A percentile compares a stretch with the other conserved stretches of the same genome.
Conservation (phyloP, 2,329 filamentous ascomycete species). For the Periconia digitata region DNA sequence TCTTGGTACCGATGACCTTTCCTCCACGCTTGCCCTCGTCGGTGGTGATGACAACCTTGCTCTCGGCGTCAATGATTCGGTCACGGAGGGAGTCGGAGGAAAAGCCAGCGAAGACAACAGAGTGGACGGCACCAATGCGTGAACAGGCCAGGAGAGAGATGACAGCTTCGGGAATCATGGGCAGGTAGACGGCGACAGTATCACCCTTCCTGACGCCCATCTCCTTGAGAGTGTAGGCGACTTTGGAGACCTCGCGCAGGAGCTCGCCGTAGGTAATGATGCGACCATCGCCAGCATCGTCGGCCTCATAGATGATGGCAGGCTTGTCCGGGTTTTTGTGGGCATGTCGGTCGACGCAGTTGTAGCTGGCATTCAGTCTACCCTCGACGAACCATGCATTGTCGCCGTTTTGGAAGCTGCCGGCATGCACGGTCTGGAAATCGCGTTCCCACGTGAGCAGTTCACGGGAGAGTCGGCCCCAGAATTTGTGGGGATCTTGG, state of each 20-base stretch:
- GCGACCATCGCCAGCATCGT: slow-evolving; percentile 84
- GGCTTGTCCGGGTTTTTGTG: slow-evolving; percentile 89
- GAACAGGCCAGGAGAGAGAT: slow-evolving; percentile 88
- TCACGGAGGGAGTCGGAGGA: slow-evolving; percentile 94
- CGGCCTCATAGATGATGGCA: slow-evolving; percentile 98
- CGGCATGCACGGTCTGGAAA: slow-evolving; percentile 84
- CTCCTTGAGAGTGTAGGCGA: slow-evolving; percentile 85
- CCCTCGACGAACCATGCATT: slow-evolving; percentile 95
- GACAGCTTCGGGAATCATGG: slow-evolving; percentile 97
- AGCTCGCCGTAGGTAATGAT: slow-evolving; percentile 93
- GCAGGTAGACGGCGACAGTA: slow-evolving; percentile 94
- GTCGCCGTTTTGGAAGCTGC: slow-evolving; percentile 77
- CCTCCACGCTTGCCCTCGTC: slow-evolving; percentile 98
- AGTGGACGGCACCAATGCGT: slow-evolving; percentile 94
- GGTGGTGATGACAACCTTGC: slow-evolving; percentile 92
- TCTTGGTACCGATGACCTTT: slow-evolving; percentile 97
- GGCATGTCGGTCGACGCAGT: slow-evolving; percentile 96
- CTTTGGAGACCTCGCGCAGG: slow-evolving; percentile 83
- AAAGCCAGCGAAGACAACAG: slow-evolving; percentile 96
- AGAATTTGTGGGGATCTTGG: slow-evolving; percentile 84
- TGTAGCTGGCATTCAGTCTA: slow-evolving; percentile 92
- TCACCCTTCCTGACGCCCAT: slow-evolving; percentile 98
- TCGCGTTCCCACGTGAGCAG: slow-evolving; percentile 88
- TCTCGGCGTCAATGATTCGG: slow-evolving; percentile 86
- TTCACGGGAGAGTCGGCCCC: slow-evolving; percentile 82